Base-by-base conservation (phyloP, 768 basidiomycete genomes). In the Serendipita indica region DNA sequence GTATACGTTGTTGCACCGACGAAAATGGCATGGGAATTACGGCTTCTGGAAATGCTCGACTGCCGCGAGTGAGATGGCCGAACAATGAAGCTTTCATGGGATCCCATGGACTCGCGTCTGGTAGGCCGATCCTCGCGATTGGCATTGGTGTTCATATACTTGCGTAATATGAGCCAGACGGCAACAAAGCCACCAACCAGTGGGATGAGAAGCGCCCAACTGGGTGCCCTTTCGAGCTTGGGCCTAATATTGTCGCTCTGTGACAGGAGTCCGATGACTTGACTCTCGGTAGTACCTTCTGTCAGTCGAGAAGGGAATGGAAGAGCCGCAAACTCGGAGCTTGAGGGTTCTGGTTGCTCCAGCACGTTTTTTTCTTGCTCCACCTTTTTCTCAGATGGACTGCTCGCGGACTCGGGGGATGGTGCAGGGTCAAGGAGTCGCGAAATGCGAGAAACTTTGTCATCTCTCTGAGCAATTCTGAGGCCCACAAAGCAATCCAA, bases 401-500 rank as follows among this genome's bases (percentile, higher is more conserved):
- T n/a, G n/a, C n/a, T n/a, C n/a, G n/a, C n/a, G n/a, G n/a, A n/a
- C n/a, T n/a, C n/a, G n/a, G n/a, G n/a, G n/a, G 49, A 18, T 10
- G 49, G 49, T 1, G 22, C 49, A 12, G 22, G 7, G 22, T 54
- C 49, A 33, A 54, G 22, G 4, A 54, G 49, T 12, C 49, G 22
- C 7, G 49, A 54, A 25, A 54, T 54, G 22, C 49, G 4, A n/a
- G 49, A 54, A 16, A 7, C 32, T 30, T 27, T 28, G n/a, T 33
- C 49, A 10, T 54, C 49, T 54, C 49, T 54, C 1, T 54, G 25
- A 10, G 49, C 32, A 18, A 28, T 16, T 28, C 49, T 27, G 7
- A 43, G 14, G 16, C 60, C 60, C 52, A 61, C 57, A 45, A 54
- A 58, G 57, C 46, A 59, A 45, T 39, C 43, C 22, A 18, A 37